These are phyloP conservation scores for Beauveria varroae DNA, from an alignment of 2,329 filamentous ascomycete genomes.

Conservation along the genomic window DNA sequence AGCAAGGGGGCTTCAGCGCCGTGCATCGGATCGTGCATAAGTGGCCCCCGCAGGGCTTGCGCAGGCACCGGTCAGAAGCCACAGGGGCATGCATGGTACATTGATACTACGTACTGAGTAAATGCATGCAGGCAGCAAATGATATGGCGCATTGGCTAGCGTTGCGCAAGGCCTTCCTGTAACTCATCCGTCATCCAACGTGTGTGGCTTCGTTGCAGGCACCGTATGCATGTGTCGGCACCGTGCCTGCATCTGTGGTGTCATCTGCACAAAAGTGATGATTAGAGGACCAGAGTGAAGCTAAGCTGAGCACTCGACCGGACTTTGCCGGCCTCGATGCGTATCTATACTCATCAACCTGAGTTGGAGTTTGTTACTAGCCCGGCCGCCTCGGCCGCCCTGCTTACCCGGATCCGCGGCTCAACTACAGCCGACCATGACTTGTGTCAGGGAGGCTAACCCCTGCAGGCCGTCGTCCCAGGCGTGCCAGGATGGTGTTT, in stretches of 20 bases:
- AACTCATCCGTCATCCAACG: background rate
- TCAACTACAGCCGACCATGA: background rate
- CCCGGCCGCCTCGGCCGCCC: background rate
- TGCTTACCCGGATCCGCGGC: slow-evolving; percentile 1
- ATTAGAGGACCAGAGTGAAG: too few species aligned
- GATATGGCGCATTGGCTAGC: background rate
- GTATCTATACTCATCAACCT: too few species aligned
- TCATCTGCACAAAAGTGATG: background rate
- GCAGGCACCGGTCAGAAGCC: background rate
- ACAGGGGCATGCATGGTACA: background rate
- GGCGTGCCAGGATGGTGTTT: background rate
- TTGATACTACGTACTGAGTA: too few species aligned
- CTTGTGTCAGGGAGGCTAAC: background rate
- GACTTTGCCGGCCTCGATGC: too few species aligned
- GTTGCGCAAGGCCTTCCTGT: background rate
- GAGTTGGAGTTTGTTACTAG: background rate
- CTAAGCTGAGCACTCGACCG: too few species aligned
- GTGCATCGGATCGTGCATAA: slow-evolving; percentile 11
- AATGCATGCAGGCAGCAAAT: background rate
- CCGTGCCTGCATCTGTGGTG: background rate
- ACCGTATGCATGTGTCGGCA: background rate
- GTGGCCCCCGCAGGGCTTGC: background rate
- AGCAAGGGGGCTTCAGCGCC: background rate
- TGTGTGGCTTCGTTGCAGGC: background rate
- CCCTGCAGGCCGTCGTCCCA: background rate